Evolutionary conservation across 73 alveolate species (phyloP).

Genomic region (Paramecium sexaurelia): DNA sequence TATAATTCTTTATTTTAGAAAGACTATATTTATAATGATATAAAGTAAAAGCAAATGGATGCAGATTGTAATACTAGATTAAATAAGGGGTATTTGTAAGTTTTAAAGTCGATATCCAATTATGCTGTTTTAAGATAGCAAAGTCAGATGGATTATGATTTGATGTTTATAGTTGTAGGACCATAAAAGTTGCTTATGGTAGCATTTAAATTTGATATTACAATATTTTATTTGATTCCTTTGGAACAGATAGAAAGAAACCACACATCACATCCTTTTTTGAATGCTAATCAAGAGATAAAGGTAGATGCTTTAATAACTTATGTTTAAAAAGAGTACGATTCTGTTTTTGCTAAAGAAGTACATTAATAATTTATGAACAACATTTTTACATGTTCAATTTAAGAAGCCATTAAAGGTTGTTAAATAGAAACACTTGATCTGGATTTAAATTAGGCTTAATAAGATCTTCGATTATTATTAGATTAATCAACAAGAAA

Average conservation of each 20-base stretch:
- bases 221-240: not conserved
- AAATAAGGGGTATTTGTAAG: not conserved
- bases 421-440: not conserved
- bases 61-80: not conserved
- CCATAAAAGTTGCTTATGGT: not conserved
- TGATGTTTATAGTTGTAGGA: not conserved
- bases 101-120: not conserved
- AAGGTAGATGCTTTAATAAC: not conserved
- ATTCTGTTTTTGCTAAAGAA: not conserved
- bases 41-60: not conserved
- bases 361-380: not conserved
- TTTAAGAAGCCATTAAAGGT: not conserved
- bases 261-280: not conserved
- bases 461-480: not conserved
- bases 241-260: not conserved
- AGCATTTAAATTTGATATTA: not conserved
- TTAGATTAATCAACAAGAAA: not conserved
- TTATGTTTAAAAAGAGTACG: not conserved
- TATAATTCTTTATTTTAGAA: not conserved
- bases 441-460: not conserved
- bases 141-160: not conserved
- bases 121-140: not conserved
- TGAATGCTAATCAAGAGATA: not conserved
- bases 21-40: not conserved
- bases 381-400: not conserved